A percentile compares a stretch with the other conserved stretches of the same genome.
Conservation (phyloP, 2,329 filamentous ascomycete species). For the Venturiaceae sp. region DNA sequence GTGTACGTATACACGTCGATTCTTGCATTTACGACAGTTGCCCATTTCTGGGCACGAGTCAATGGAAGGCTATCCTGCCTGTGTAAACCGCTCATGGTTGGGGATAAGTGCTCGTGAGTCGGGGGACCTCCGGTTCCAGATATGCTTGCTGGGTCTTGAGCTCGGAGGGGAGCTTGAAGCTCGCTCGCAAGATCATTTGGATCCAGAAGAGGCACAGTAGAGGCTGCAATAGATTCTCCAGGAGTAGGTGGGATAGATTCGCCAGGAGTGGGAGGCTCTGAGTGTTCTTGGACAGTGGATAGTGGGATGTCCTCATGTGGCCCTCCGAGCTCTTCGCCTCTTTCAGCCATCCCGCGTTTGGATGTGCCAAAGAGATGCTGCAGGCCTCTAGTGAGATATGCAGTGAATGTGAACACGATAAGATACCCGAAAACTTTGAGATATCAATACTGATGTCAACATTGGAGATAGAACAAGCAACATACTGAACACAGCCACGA, state of each 20-base stretch:
- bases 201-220: neutral
- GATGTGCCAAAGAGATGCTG: slow-evolving; percentile 42
- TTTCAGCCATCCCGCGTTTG: slow-evolving; percentile 41
- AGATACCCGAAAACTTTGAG: slow-evolving; percentile 45
- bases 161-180: slow-evolving; percentile 6
- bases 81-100: slow-evolving; percentile 8
- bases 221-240: neutral
- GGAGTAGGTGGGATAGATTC: neutral
- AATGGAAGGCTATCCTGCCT: slow-evolving; percentile 33
- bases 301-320: neutral
- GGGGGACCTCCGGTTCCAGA: slow-evolving; percentile 17
- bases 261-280: neutral
- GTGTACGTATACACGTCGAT: slow-evolving; percentile 38
- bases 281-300: neutral
- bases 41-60: slow-evolving; percentile 42
- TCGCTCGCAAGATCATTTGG: neutral
- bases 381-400: slow-evolving; percentile 44
- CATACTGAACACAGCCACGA: slow-evolving; percentile 49
- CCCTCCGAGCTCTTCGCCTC: slow-evolving; percentile 40
- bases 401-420: slow-evolving; percentile 41
- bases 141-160: slow-evolving; percentile 15
- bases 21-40: slow-evolving; percentile 33
- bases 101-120: neutral
- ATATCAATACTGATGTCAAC: neutral
- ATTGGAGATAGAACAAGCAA: neutral